Base-by-base conservation (phyloP, 1,284 basidiomycete genomes). In the Schizopora paradoxa region DNA sequence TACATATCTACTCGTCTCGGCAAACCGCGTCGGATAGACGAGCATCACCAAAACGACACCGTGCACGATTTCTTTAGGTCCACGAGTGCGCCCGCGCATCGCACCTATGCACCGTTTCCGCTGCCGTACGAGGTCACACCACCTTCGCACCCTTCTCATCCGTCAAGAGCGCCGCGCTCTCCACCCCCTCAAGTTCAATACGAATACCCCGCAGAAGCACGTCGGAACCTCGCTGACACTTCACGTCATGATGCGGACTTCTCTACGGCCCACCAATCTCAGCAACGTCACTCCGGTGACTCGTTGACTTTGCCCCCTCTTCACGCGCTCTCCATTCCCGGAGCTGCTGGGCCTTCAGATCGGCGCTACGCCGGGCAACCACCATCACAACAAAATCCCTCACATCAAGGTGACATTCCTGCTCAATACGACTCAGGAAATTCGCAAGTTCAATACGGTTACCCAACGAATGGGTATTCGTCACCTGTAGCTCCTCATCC, bases 81-180 rank as follows among this genome's bases (percentile, higher is more conserved):
- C 21, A 51, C 59, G 32, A 49, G 41, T 25, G 43, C 58, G 7
- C 56, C 66, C 5, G 56, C 66, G 11, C 51, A 63, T 4, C 70
- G 77, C 38, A 75, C 73, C 36, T 82, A 76, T 54, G 78, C 77
- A 5, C 64, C 79, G 4, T 82, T 79, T 58, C 73, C 79, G 6
- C 25, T 51, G 26, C 49, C 49, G 23, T 51, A 51, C 31, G 40
- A 45, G 26, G 43, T 37, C 14, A 36, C 43, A 25, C 42, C 48
- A 21, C 45, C 45, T 16, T 14, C 28, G 14, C 13, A 28, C 8
- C 25, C 18, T 23, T 13, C 40, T 32, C 10, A 11, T 32, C 14
- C 11, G 37, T 23, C 48, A 43, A 26, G 42, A 43, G 14, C 16
- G 41, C 19, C 8, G 25, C 37, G 41, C 28, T 32, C 22, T 23